Conservation (phyloP, 2,329 filamentous ascomycete genomes). For the Trichoderma guizhouense region DNA sequence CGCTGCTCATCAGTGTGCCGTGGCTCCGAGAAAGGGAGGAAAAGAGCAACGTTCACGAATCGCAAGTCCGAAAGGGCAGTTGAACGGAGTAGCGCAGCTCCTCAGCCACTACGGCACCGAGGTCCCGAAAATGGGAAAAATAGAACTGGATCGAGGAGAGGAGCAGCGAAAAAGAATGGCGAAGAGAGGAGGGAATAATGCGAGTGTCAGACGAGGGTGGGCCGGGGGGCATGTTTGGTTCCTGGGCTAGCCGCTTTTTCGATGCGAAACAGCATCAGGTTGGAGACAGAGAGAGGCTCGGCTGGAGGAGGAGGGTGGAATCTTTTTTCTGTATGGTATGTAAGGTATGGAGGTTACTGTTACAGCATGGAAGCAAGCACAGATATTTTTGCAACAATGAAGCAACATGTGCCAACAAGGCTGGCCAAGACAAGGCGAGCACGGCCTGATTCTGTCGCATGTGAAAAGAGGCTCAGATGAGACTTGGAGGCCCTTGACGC, state of each 20-base stretch:
- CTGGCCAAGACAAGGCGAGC: constrained; percentile 5
- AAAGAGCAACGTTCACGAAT: not conserved
- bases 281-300: not conserved
- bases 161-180: not conserved
- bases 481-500: not conserved
- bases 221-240: not conserved
- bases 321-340: not conserved
- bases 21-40: constrained; percentile 1
- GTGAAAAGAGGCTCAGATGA: not conserved
- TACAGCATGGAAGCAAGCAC: not conserved
- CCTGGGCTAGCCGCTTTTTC: not conserved
- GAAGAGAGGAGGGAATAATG: not conserved
- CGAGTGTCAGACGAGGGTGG: constrained; percentile 1
- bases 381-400: not conserved
- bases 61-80: not conserved
- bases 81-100: not conserved
- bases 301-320: not conserved
- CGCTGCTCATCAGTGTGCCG: not conserved
- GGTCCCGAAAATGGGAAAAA: not conserved
- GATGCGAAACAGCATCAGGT: constrained; percentile 5
- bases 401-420: constrained; percentile 2
- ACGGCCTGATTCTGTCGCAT: not conserved
- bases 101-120: constrained; percentile 6
- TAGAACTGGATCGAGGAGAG: not conserved
- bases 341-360: not conserved